A percentile compares a stretch with the other conserved stretches of the same genome.
These are phyloP conservation scores for Hortiboletus campestris DNA, from an alignment of 768 basidiomycete species.

Conservation along the genomic window DNA sequence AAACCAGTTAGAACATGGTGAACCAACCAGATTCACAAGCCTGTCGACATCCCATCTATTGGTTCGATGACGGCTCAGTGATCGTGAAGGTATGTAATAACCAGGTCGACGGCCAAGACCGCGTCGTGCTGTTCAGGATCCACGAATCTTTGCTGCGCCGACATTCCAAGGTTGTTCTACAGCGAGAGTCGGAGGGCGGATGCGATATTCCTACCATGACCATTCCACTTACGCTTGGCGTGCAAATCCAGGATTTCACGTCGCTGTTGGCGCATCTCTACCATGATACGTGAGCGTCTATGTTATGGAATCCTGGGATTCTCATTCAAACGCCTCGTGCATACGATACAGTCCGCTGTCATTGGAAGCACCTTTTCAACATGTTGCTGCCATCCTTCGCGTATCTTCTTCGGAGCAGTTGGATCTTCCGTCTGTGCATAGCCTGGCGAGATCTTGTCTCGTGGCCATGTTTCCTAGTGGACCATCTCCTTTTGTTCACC, in stretches of 20 bases:
- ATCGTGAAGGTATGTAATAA: conserved; percentile 43
- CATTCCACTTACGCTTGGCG: conserved; percentile 39
- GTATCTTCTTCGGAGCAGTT: conserved; percentile 54
- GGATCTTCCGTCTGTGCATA: conserved; percentile 55
- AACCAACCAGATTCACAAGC: background rate
- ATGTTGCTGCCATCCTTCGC: conserved; percentile 55
- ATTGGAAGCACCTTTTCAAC: conserved; percentile 41
- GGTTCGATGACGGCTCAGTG: conserved; percentile 67
- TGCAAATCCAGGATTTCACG: conserved; percentile 49
- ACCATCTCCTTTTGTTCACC: conserved; percentile 42
- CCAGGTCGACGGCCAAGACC: background rate
- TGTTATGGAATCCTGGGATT: background rate
- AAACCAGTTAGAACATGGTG: background rate
- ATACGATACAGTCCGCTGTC: conserved; percentile 44
- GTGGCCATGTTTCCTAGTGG: conserved; percentile 48
- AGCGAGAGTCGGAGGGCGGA: conserved; percentile 1
- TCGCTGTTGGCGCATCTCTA: conserved; percentile 63
- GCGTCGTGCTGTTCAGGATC: conserved; percentile 48
- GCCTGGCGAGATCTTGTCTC: conserved; percentile 42
- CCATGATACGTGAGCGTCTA: conserved; percentile 57
- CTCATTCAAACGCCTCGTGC: background rate
- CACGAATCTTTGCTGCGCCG: conserved; percentile 52
- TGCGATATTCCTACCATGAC: conserved; percentile 16
- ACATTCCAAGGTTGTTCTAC: conserved; percentile 39
- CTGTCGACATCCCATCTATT: conserved; percentile 48